A percentile compares a stretch with the other conserved stretches of the same genome.
Conservation (phyloP, 805 yeast species). For the Teunomyces pallodes region DNA sequence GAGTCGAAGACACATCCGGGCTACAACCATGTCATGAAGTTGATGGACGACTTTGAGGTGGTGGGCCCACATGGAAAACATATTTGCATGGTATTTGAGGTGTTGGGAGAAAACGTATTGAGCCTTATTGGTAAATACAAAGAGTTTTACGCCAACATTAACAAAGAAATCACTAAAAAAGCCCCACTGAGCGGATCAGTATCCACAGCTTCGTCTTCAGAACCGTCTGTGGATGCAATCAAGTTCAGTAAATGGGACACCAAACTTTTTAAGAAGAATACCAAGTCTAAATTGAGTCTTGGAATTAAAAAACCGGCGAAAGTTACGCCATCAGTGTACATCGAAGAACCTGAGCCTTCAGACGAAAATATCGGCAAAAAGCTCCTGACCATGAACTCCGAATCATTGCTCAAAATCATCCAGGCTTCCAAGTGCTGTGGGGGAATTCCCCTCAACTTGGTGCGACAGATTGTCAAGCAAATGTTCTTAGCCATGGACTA, state of each 20-base stretch:
- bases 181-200: neutral
- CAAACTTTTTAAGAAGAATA: conserved; percentile 13
- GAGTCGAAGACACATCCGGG: conserved; percentile 11
- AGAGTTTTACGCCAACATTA: conserved; percentile 31
- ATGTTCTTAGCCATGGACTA: conserved; percentile 54
- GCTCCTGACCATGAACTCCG: conserved; percentile 14
- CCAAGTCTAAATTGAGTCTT: conserved; percentile 21
- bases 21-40: conserved; percentile 42
- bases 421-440: conserved; percentile 42
- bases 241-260: conserved; percentile 21
- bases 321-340: neutral
- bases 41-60: conserved; percentile 55
- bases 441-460: conserved; percentile 53
- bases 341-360: neutral
- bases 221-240: neutral
- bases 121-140: conserved; percentile 49
- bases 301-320: conserved; percentile 11
- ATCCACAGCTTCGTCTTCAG: neutral
- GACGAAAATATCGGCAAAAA: conserved; percentile 6
- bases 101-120: conserved; percentile 58
- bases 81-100: conserved; percentile 65
- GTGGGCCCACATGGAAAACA: conserved; percentile 63
- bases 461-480: conserved; percentile 57
- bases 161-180: conserved; percentile 7
- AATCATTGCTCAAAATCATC: conserved; percentile 29